Percentiles rank a stretch among this genome's conserved stretches.
Evolutionary conservation across 164 flowering plant species (phyloP).

Genomic region (Dillenia turbinata): DNA sequence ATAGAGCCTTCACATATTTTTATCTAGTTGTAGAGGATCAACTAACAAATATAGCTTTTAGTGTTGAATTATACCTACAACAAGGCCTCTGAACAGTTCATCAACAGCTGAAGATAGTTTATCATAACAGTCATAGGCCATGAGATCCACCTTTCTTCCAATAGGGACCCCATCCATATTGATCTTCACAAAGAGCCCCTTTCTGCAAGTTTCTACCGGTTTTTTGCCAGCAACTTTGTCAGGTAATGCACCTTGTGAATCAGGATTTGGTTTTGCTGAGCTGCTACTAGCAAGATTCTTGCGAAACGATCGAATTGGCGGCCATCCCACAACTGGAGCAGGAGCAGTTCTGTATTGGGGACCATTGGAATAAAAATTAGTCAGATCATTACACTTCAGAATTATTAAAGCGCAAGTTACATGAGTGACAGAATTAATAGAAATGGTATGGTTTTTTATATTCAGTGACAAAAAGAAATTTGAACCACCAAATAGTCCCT

Average conservation of each 20-base stretch:
- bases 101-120: constrained; percentile 80
- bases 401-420: too few relatives aligned
- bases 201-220: constrained; percentile 25
- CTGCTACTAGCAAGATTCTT: constrained; percentile 69
- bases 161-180: constrained; percentile 99
- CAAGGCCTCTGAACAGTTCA: constrained; percentile 85
- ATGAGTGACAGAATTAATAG: too few relatives aligned
- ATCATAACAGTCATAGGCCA: constrained; percentile 71
- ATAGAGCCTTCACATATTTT: too few relatives aligned
- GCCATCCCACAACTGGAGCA: constrained; percentile 96
- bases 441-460: too few relatives aligned
- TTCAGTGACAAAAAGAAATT: too few relatives aligned
- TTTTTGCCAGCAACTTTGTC: constrained; percentile 21
- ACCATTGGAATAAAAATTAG: too few relatives aligned
- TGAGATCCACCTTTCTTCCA: constrained; percentile 89
- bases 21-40: too few relatives aligned
- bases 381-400: too few relatives aligned
- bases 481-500: too few relatives aligned
- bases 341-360: constrained; percentile 50
- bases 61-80: constrained; percentile 52
- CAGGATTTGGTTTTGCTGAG: constrained; percentile 46
- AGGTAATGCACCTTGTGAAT: constrained; percentile 27
- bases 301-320: constrained; percentile 86
- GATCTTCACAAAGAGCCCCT: constrained; percentile 79
- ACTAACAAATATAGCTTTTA: too few relatives aligned